Evolutionary conservation across 116 monocot genomes (phyloP).

Genomic region (Posidonia oceanica): DNA sequence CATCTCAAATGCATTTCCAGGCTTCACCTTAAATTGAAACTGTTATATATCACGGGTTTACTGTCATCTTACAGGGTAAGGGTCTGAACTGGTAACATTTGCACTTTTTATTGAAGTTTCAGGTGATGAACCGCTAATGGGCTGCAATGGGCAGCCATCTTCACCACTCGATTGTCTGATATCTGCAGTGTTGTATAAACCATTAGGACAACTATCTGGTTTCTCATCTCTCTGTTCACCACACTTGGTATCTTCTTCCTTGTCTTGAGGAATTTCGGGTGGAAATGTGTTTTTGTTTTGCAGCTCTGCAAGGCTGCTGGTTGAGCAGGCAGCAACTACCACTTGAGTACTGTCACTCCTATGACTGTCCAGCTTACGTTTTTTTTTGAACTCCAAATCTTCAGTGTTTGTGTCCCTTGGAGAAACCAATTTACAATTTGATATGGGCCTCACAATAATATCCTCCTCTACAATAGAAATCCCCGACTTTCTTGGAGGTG

Average conservation of each 20-base stretch:
- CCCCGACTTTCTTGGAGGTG: slow-evolving; percentile 34
- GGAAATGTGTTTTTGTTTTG: background rate
- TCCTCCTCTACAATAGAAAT: slow-evolving; percentile 20
- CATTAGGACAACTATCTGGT: background rate
- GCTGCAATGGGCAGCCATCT: background rate
- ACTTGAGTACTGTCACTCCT: background rate
- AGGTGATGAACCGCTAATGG: background rate
- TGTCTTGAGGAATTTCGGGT: slow-evolving; percentile 4
- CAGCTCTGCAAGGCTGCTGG: background rate
- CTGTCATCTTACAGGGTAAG: slow-evolving; percentile 10
- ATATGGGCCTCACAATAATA: background rate
- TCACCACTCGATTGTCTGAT: background rate
- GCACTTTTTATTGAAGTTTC: slow-evolving; percentile 4
- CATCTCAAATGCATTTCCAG: background rate
- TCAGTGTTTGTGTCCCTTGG: slow-evolving; percentile 3
- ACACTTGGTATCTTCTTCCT: background rate
- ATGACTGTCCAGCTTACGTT: background rate
- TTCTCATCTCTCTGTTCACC: background rate
- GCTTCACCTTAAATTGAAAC: background rate
- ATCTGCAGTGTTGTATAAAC: background rate
- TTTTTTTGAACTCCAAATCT: slow-evolving; percentile 1
- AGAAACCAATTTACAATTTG: slow-evolving; percentile 5
- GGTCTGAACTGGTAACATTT: background rate
- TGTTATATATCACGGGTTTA: background rate
- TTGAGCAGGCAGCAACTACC: background rate